Base-by-base conservation (phyloP, 805 yeast species). In the Cyberlindnera suaveolens region DNA sequence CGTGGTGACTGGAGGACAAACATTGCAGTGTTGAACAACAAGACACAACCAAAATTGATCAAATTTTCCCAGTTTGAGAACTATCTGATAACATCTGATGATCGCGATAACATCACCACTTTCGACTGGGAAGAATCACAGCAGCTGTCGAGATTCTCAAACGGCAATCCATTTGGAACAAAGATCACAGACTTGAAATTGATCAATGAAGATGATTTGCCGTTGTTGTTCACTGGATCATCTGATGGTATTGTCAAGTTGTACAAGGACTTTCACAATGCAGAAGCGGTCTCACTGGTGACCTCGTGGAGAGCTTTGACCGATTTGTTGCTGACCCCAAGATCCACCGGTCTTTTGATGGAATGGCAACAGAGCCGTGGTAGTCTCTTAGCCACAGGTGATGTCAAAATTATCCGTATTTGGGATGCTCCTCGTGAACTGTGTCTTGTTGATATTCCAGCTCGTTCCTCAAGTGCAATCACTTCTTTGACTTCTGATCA, bases 291-390 rank as follows among this genome's bases (percentile, higher is more conserved):
- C 7, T 82, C 83, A 52, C 63, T 87, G 41, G 78, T 89, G 3
- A 76, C 96, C 0, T 78, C 96, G 1, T 93, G 98, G 97, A 75
- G 96, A 60, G 96, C 96, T 0, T 70, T 93, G 45, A 84, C 95
- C 0, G 96, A 90, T 60, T 71, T 91, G 57, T 65, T 88, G 15
- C 70, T 88, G 20, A 82, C 95, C 0, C 85, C 91, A 20, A 74
- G 86, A 54, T 82, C 89, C 23, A 78, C 87, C 14, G 96, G 96
- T 4, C 67, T 91, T 41, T 74, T 88, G 16, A 79, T 90, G 10
- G 98, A 93, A 52, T 93, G 99, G 99, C 98, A 91, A 62, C 99
- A 93, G 58, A 83, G 93, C 36, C 70, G 96, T 47, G 99, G 99
- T 0, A 78, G 96, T 1, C 67, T 93, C 32, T 67, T 91, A 42